A percentile compares a stretch with the other conserved stretches of the same genome.
Evolutionary conservation across 108 stramenopile species (phyloP).

Genomic region (Cyclotella sp.): DNA sequence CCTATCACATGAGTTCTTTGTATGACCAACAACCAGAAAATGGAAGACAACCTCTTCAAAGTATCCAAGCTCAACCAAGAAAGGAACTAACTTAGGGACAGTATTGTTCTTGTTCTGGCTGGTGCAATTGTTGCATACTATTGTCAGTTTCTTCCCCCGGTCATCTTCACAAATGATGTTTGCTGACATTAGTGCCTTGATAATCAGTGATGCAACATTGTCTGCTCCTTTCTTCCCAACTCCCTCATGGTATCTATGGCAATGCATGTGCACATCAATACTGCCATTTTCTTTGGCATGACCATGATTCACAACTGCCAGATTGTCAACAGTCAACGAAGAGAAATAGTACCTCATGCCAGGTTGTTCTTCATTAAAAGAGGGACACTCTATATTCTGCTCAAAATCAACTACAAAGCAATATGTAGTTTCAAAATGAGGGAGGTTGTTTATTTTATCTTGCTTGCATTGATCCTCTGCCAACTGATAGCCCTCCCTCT

Average conservation of each 20-base stretch:
- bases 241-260: slow-evolving; percentile 9
- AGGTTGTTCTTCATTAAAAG: slow-evolving; percentile 1
- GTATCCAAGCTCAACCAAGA: slow-evolving; percentile 5
- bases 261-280: slow-evolving; percentile 4
- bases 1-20: slow-evolving; percentile 8
- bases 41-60: slow-evolving; percentile 17
- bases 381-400: slow-evolving; percentile 3
- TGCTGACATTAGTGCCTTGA: slow-evolving; percentile 1
- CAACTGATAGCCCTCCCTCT: background rate
- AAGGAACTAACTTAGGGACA: slow-evolving; percentile 29
- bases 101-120: slow-evolving; percentile 40
- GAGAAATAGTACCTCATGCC: slow-evolving; percentile 15
- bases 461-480: background rate
- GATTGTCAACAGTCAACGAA: slow-evolving; percentile 3
- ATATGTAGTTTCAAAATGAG: background rate
- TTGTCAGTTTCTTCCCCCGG: slow-evolving; percentile 1
- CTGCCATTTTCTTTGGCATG: background rate
- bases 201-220: slow-evolving; percentile 24
- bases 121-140: slow-evolving; percentile 28
- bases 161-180: slow-evolving; percentile 1
- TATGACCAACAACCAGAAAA: slow-evolving; percentile 33
- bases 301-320: background rate
- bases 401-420: slow-evolving; percentile 1
- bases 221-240: slow-evolving; percentile 30
- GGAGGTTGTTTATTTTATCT: background rate